Evolutionary conservation across 2,329 filamentous ascomycete genomes (phyloP), one percentile per base, ranked within the genome.

Genomic region (Ceratocystis huliohia): DNA sequence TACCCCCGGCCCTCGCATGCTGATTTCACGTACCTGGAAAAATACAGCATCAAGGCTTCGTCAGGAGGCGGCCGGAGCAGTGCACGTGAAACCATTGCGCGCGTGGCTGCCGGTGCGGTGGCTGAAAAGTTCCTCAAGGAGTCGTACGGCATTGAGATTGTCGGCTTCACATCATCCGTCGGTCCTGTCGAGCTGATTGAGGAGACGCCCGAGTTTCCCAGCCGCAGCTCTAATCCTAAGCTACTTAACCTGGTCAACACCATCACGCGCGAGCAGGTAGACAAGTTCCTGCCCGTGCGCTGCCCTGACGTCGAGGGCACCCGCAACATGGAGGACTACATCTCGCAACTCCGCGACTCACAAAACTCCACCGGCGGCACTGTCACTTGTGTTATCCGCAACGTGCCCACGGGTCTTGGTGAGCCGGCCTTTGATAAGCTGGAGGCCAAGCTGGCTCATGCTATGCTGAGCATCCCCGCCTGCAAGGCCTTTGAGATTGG

Each of bases 401-500:
- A 95, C 73, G 84, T 85, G 6, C 94, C 93, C 33, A 83, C 84
- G 50, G 93, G 93, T 0, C 82, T 97, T 2, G 94, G 94, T 68
- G 94, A 97, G 81, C 94, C 93, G 0, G 89, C 85, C 76, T 97
- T 99, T 76, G 90, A 96, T 76, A 97, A 97, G 80, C 82, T 97
- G 57, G 92, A 99, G 79, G 94, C 94, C 6, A 84, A 84, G 74
- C 85, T 99, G 61, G 92, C 85, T 30, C 93, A 97, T 73, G 94
- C 89, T 63, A 97, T 99, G 89, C 83, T 97, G 69, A 91, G 86
- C 74, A 96, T 97, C 72, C 94, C 94, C 4, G 91, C 94, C 2
- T 93, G 89, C 46, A 99, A 97, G 79, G 93, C 88, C 65, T 97
- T 97, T 74, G 93, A 97, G 75, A 87, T 97, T 70, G 94, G 94